These are phyloP conservation scores for Phascolomyces articulosus DNA, from an alignment of 371 early-diverging fungal genomes.

Conservation along the genomic window DNA sequence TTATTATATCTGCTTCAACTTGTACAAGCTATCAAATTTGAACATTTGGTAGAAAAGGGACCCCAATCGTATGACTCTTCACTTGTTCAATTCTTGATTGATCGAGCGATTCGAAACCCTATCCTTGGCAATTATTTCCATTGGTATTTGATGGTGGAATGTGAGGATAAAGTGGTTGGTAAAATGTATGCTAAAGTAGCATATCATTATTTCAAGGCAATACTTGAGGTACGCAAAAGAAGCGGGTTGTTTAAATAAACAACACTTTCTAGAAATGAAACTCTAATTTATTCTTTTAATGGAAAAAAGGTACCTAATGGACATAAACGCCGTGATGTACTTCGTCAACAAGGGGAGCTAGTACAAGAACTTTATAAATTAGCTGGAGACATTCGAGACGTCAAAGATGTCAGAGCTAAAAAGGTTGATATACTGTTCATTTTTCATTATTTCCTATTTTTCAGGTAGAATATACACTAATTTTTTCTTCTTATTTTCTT, in stretches of 20 bases:
- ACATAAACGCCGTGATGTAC: constrained; percentile 66
- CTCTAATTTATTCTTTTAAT: no score
- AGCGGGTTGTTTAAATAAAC: no score
- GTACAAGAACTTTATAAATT: constrained; percentile 75
- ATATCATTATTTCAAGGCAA: constrained; percentile 74
- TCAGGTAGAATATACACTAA: no score
- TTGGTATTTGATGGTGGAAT: constrained; percentile 97
- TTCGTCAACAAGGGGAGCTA: constrained; percentile 84
- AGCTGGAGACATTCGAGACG: constrained; percentile 68
- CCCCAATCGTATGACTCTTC: constrained; percentile 65
- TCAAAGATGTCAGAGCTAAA: constrained; percentile 82
- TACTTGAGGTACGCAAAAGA: constrained; percentile 58
- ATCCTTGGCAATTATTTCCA: constrained; percentile 89
- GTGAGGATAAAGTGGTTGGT: constrained; percentile 65
- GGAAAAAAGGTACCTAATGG: constrained; percentile 69
- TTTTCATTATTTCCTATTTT: no score
- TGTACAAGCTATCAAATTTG: constrained; percentile 97
- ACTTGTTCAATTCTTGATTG: constrained; percentile 86
- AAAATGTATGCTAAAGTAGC: constrained; percentile 88
- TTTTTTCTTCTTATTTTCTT: neutral
- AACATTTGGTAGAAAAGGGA: constrained; percentile 57
- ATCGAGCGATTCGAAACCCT: constrained; percentile 78
- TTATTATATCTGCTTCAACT: constrained; percentile 91
- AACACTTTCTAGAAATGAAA: no score
- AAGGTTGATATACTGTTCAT: constrained; percentile 54